Percentiles rank a stretch among this genome's conserved stretches.
phyloP scores from a whole-genome alignment of 2,329 filamentous ascomycete genomes.

The Verticillium dahliae region DNA sequence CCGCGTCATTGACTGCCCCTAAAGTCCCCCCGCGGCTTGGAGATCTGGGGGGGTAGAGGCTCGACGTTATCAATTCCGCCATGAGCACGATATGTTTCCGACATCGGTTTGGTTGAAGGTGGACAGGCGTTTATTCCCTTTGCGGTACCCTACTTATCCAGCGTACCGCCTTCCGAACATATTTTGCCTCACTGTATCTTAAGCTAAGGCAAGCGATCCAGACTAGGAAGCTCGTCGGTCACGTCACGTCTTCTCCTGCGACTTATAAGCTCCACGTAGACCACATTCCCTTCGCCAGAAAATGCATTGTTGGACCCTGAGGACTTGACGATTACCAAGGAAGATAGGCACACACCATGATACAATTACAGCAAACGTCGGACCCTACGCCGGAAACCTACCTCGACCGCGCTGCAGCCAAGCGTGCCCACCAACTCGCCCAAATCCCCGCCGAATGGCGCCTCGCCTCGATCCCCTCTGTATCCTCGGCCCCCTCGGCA shows the following conservation, averaged over 20 bases:
- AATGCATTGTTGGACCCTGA: not conserved
- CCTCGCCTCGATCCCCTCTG: not conserved
- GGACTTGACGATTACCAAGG: too few species aligned
- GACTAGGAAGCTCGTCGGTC: not conserved
- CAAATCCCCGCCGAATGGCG: slow-evolving; percentile 3
- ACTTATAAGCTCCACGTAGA: not conserved
- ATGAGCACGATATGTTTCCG: not conserved
- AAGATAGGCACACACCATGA: not conserved
- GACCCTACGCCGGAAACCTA: not conserved
- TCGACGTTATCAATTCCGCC: not conserved
- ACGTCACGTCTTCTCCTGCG: not conserved
- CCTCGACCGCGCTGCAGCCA: slow-evolving; percentile 1
- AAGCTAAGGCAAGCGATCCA: not conserved
- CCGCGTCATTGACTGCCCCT: not conserved
- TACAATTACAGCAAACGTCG: not conserved
- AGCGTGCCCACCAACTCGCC: not conserved
- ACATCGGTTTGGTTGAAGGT: not conserved
- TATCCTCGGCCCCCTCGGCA: not conserved
- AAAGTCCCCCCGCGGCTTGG: too few species aligned
- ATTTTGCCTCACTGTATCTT: too few species aligned
- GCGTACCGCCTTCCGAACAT: too few species aligned
- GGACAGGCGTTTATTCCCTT: not conserved
- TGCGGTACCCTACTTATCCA: not conserved
- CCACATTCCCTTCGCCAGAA: not conserved
- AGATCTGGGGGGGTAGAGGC: not conserved